Conservation (phyloP, 2,329 filamentous ascomycete species). For the Ascochyta viciae-villosae region DNA sequence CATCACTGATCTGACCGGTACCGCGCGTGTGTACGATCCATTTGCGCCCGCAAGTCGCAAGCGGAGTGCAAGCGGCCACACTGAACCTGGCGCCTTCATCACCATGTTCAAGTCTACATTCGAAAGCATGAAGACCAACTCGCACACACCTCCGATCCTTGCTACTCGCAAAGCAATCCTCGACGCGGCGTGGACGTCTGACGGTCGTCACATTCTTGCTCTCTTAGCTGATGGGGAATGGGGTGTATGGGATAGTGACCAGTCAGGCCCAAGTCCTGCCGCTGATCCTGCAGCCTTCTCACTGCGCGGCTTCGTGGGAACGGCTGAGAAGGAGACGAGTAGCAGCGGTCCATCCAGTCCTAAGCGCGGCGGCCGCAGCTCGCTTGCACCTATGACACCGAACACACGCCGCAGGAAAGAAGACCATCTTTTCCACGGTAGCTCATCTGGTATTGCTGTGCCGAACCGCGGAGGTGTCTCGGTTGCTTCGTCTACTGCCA, state of each 20-base stretch:
- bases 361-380: conserved; percentile 44
- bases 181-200: conserved; percentile 56
- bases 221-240: conserved; percentile 60
- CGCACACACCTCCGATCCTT: conserved; percentile 36
- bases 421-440: conserved; percentile 54
- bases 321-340: conserved; percentile 30
- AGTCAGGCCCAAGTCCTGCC: conserved; percentile 40
- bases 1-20: conserved; percentile 61
- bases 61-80: conserved; percentile 24
- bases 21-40: conserved; percentile 65
- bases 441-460: conserved; percentile 37
- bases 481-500: conserved; percentile 42
- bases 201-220: conserved; percentile 55
- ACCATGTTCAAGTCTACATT: conserved; percentile 45
- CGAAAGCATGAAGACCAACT: conserved; percentile 35
- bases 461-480: conserved; percentile 54
- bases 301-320: conserved; percentile 46
- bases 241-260: conserved; percentile 59
- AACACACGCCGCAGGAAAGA: conserved; percentile 57
- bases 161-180: conserved; percentile 57
- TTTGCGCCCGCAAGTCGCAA: conserved; percentile 48
- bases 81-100: conserved; percentile 40
- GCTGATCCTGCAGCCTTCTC: conserved; percentile 43
- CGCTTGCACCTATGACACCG: conserved; percentile 59
- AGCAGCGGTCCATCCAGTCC: conserved; percentile 34